phyloP scores from a whole-genome alignment of 208 protist genomes.

The Acanthamoeba sp. region DNA sequence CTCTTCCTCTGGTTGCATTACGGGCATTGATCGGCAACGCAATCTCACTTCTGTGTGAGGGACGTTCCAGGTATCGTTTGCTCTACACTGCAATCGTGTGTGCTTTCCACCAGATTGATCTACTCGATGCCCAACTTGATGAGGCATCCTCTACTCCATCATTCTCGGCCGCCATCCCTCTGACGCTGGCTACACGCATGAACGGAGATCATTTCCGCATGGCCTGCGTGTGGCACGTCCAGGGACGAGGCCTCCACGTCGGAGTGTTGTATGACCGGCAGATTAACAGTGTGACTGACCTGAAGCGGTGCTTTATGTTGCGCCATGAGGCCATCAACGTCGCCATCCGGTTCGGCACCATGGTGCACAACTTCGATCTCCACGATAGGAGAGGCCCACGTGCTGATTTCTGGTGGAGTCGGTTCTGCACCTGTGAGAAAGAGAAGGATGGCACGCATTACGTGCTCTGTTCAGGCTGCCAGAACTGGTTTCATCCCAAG shows the following conservation, averaged over 20 bases:
- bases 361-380: neutral
- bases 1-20: neutral
- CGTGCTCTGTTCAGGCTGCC: neutral
- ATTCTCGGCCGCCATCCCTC: neutral
- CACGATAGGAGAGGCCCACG: neutral
- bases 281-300: neutral
- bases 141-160: neutral
- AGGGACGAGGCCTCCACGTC: neutral
- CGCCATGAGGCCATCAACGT: constrained; percentile 1
- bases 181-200: neutral
- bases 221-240: neutral
- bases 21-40: neutral
- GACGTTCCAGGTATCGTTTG: neutral
- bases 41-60: neutral
- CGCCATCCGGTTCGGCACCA: neutral
- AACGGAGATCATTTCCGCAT: neutral
- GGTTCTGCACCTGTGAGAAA: neutral
- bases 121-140: neutral
- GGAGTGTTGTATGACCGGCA: neutral
- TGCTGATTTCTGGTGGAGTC: neutral
- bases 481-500: constrained; percentile 1
- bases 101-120: neutral
- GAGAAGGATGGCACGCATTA: neutral
- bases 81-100: neutral
- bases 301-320: neutral